Percentiles rank a stretch among this genome's conserved stretches.
phyloP scores from a whole-genome alignment of 805 yeast species.

The Candida schatavii region DNA sequence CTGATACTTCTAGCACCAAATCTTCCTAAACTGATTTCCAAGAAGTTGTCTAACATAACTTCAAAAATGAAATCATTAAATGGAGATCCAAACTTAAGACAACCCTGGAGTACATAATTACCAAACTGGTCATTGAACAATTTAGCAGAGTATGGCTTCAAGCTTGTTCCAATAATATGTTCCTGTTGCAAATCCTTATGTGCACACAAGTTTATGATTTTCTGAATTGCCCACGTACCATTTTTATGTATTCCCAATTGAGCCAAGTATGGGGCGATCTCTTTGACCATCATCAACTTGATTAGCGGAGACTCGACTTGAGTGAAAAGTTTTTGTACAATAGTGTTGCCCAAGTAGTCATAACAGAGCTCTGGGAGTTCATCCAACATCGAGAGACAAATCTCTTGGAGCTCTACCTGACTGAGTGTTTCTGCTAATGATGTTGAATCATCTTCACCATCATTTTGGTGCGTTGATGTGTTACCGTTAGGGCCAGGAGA shows the following conservation, averaged over 20 bases:
- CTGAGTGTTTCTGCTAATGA: background rate
- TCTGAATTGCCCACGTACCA: constrained; percentile 99
- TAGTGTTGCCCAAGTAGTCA: constrained; percentile 93
- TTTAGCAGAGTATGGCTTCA: constrained; percentile 79
- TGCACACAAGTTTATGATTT: constrained; percentile 68
- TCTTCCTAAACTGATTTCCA: constrained; percentile 80
- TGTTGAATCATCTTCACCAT: constrained; percentile 16
- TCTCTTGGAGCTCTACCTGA: constrained; percentile 69
- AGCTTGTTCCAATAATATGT: constrained; percentile 60
- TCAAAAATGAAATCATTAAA: constrained; percentile 89
- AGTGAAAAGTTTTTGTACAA: constrained; percentile 87
- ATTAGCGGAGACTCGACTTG: constrained; percentile 60
- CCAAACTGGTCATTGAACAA: constrained; percentile 95
- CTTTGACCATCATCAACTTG: constrained; percentile 77
- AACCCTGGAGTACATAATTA: constrained; percentile 92
- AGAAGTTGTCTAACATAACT: constrained; percentile 70
- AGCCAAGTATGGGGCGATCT: constrained; percentile 74
- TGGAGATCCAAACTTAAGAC: constrained; percentile 84
- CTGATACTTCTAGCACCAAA: constrained; percentile 95
- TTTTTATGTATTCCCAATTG: constrained; percentile 95
- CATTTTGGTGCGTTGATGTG: constrained; percentile 4
- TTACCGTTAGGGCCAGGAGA: background rate
- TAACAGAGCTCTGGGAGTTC: constrained; percentile 89
- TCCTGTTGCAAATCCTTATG: constrained; percentile 50
- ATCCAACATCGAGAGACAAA: constrained; percentile 78